These are phyloP conservation scores for Paramecium octaurelia DNA, from an alignment of 73 alveolate species.

Conservation along the genomic window DNA sequence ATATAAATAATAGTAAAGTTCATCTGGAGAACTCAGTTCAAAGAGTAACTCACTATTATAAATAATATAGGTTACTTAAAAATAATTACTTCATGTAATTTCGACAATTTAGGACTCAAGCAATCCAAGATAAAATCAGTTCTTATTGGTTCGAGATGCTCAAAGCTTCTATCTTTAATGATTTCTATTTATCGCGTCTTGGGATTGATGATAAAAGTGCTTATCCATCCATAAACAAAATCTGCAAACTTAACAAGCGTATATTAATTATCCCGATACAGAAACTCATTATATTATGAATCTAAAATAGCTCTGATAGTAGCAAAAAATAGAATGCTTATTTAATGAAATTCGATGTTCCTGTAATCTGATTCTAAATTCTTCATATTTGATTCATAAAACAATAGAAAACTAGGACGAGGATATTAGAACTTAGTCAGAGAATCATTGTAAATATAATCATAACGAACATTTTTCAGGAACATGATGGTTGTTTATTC, in stretches of 20 bases:
- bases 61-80: constrained; percentile 39
- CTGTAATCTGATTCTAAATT: constrained; percentile 30
- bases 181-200: constrained; percentile 58
- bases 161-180: constrained; percentile 72
- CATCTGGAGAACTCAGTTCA: constrained; percentile 76
- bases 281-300: constrained; percentile 79
- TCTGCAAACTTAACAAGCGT: constrained; percentile 70
- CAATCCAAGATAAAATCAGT: constrained; percentile 71
- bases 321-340: constrained; percentile 1
- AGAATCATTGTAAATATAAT: background rate
- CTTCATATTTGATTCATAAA: constrained; percentile 29
- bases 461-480: background rate
- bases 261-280: constrained; percentile 41
- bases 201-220: constrained; percentile 69
- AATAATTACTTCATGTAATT: constrained; percentile 76
- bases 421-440: constrained; percentile 19
- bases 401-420: constrained; percentile 27
- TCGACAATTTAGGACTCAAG: constrained; percentile 52
- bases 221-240: constrained; percentile 82
- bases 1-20: constrained; percentile 71
- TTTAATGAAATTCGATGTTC: constrained; percentile 32
- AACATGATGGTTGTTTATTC: constrained; percentile 23
- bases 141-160: constrained; percentile 63
- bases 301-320: constrained; percentile 80
- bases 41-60: constrained; percentile 66